Percentiles rank a stretch among this genome's conserved stretches.
These are phyloP conservation scores for Ascochyta clinopodiicola DNA, from an alignment of 2,329 filamentous ascomycete genomes.

Conservation along the genomic window DNA sequence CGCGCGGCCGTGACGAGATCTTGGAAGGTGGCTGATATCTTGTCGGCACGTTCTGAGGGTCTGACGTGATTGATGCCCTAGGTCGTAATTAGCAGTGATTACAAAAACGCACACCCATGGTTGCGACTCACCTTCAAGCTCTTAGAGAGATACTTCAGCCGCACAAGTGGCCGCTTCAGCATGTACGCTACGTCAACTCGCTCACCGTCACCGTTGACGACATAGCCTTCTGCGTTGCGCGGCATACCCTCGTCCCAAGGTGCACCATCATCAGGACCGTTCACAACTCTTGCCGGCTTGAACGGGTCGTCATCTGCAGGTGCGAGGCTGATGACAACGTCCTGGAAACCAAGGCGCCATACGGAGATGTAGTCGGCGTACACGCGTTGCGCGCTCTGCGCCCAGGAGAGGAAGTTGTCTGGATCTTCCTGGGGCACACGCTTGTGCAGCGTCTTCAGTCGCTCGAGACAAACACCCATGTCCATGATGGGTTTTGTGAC, in stretches of 20 bases:
- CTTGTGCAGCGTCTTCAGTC: constrained; percentile 79
- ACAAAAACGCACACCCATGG: background rate
- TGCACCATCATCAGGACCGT: constrained; percentile 55
- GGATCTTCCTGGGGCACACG: constrained; percentile 77
- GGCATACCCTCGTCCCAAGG: constrained; percentile 63
- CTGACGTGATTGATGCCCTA: constrained; percentile 64
- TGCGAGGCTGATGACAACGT: constrained; percentile 90
- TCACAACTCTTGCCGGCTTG: constrained; percentile 49
- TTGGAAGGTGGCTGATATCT: constrained; percentile 69
- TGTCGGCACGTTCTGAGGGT: constrained; percentile 63
- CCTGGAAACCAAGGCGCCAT: constrained; percentile 93
- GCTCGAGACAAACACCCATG: constrained; percentile 91
- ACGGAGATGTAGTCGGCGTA: constrained; percentile 86
- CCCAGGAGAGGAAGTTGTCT: constrained; percentile 79
- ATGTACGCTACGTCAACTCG: constrained; percentile 93
- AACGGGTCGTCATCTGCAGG: constrained; percentile 70
- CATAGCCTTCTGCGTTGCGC: constrained; percentile 65
- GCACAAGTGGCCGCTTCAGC: constrained; percentile 84
- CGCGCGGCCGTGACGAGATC: constrained; percentile 78
- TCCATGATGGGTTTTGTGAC: constrained; percentile 87
- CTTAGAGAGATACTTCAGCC: constrained; percentile 86
- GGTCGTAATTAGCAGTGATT: constrained; percentile 37
- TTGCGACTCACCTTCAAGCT: constrained; percentile 69
- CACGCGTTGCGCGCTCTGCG: constrained; percentile 75
- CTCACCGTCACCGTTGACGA: constrained; percentile 77